phyloP scores from a whole-genome alignment of 495 filamentous ascomycete species.

The Chaetomidium leptoderma region DNA sequence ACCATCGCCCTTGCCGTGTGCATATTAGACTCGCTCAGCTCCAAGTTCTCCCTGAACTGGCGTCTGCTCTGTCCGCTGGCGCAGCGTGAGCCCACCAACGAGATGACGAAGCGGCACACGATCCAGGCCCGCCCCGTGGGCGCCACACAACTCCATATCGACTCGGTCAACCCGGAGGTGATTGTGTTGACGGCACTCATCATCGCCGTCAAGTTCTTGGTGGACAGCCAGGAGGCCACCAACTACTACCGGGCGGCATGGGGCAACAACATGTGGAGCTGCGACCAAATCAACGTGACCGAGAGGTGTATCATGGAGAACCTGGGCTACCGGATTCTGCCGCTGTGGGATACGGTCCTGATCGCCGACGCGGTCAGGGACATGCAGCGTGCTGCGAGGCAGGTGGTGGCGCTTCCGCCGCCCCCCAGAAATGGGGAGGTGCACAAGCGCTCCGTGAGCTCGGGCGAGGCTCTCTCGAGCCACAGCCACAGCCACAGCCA shows the following conservation, averaged over 20 bases:
- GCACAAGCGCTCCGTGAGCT: conserved; percentile 40
- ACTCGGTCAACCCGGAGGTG: conserved; percentile 50
- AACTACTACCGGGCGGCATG: conserved; percentile 41
- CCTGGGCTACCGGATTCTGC: conserved; percentile 49
- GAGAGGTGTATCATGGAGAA: conserved; percentile 53
- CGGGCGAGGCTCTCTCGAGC: conserved; percentile 36
- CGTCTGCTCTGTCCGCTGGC: conserved; percentile 46
- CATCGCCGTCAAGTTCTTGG: conserved; percentile 51
- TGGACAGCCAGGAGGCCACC: conserved; percentile 45
- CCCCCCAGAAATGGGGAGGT: conserved; percentile 15
- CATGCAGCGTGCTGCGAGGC: conserved; percentile 51
- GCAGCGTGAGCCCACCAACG: conserved; percentile 12
- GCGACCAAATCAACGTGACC: conserved; percentile 52
- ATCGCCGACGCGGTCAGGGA: conserved; percentile 49
- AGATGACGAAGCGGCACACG: conserved; percentile 43
- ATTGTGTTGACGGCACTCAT: conserved; percentile 48
- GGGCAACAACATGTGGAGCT: conserved; percentile 49
- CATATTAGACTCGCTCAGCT: conserved; percentile 53
- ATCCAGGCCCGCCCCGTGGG: conserved; percentile 34
- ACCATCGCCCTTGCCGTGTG: conserved; percentile 51
- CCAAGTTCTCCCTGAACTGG: conserved; percentile 52
- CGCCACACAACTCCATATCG: conserved; percentile 44
- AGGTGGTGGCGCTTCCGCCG: conserved; percentile 26
- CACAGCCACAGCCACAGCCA: no score
- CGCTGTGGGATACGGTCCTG: conserved; percentile 44